These are phyloP conservation scores for Fusarium circinatum DNA, from an alignment of 2,329 filamentous ascomycete species.

Conservation along the genomic window DNA sequence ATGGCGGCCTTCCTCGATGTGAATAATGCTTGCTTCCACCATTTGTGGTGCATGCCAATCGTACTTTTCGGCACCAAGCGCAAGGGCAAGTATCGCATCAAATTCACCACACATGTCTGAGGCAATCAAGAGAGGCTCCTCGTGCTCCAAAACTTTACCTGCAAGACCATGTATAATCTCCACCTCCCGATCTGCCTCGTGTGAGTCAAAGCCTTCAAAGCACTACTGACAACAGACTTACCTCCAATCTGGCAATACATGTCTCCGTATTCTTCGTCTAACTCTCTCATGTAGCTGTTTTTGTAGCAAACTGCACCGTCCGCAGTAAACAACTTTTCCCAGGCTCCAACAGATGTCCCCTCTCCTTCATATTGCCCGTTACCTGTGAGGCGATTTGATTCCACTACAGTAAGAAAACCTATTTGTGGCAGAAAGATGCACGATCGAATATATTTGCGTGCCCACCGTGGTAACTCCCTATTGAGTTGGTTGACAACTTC, in stretches of 20 bases:
- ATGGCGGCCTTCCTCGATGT: slow-evolving; percentile 83
- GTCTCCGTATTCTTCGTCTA: slow-evolving; percentile 86
- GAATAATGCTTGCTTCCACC: slow-evolving; percentile 74
- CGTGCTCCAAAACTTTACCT: slow-evolving; percentile 74
- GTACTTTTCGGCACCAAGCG: slow-evolving; percentile 79
- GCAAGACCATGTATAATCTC: slow-evolving; percentile 85
- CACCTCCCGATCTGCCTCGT: slow-evolving; percentile 78
- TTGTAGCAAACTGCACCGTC: slow-evolving; percentile 85
- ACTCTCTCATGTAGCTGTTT: slow-evolving; percentile 79
- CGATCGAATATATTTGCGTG: slow-evolving; percentile 66
- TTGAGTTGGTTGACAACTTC: slow-evolving; percentile 73
- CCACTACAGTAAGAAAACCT: slow-evolving; percentile 85
- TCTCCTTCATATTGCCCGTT: slow-evolving; percentile 72
- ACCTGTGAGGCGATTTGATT: slow-evolving; percentile 61
- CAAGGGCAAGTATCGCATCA: slow-evolving; percentile 84
- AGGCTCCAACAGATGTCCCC: slow-evolving; percentile 65
- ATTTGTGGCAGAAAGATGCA: slow-evolving; percentile 93
- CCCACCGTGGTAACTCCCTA: slow-evolving; percentile 69
- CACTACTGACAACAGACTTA: slow-evolving; percentile 50
- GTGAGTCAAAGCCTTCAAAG: slow-evolving; percentile 33
- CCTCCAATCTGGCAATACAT: slow-evolving; percentile 85
- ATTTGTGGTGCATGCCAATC: slow-evolving; percentile 76
- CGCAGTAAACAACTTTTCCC: slow-evolving; percentile 82
- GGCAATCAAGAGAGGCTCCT: slow-evolving; percentile 71
- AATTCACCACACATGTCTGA: slow-evolving; percentile 88